Evolutionary conservation across 139 green algal genomes (phyloP).

Genomic region (Chlorella sp.): DNA sequence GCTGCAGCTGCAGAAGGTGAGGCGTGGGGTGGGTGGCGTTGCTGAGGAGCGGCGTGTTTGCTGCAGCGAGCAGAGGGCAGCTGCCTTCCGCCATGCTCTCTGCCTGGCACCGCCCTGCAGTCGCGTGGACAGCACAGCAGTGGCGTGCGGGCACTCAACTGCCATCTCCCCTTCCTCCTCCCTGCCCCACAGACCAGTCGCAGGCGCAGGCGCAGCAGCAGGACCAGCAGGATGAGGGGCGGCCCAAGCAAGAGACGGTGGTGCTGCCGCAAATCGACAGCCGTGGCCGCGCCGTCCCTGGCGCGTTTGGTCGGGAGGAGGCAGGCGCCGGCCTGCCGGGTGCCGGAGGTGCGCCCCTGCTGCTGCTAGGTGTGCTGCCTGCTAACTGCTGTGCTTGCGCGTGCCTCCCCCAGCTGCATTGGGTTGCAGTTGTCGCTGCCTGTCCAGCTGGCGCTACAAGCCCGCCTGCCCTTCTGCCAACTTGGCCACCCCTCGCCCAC

Average conservation of each 20-base stretch:
- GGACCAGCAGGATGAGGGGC: too few species aligned
- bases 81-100: too few species aligned
- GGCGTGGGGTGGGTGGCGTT: background rate
- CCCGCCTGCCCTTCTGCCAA: background rate
- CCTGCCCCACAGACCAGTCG: too few species aligned
- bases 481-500: too few species aligned
- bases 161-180: too few species aligned
- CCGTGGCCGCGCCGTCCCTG: conserved; percentile 69
- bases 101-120: too few species aligned
- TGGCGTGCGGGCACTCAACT: too few species aligned
- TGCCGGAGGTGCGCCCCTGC: background rate
- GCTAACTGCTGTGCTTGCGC: background rate
- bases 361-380: background rate
- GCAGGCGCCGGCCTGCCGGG: conserved; percentile 39
- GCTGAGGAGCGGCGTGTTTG: background rate
- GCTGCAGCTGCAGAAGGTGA: background rate
- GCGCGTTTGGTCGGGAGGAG: conserved; percentile 83
- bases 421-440: background rate
- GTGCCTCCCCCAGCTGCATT: background rate
- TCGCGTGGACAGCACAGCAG: too few species aligned
- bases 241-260: conserved; percentile 34
- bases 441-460: background rate
- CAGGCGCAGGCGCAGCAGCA: too few species aligned
- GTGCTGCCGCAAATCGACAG: conserved; percentile 80
- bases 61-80: background rate